Evolutionary conservation across 2,329 filamentous ascomycete species (phyloP), one percentile per base, ranked within the genome.

Genomic region (Tolypocladium tundrense): DNA sequence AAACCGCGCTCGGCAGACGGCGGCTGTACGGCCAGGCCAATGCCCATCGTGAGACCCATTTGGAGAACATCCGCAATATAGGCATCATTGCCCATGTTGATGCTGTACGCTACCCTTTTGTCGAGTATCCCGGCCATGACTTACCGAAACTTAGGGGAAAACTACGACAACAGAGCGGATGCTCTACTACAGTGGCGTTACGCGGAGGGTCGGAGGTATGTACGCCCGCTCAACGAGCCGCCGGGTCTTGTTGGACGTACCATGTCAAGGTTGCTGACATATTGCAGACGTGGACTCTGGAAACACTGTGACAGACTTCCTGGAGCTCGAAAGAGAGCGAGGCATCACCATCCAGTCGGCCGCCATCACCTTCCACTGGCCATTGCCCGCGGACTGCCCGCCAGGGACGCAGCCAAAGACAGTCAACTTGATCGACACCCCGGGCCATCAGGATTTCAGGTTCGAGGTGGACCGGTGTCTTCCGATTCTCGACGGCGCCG

Each of bases 41-140:
- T 27, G 43, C 60, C 21, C 62, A 65, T 45, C 61, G 66, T 57
- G 64, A 67, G 63, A 56, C 64, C 39, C 65, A 64, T 31, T 61
- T 73, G 10, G 63, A 69, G 53, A 83, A 83, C 66, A 94, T 92
- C 55, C 83, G 93, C 65, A 99, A 99, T 69, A 97, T 99, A 70
- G 94, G 94, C 61, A 97, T 99, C 65, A 97, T 99, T 72, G 94
- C 94, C 60, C 94, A 99, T 72, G 96, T 99, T 63, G 94, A 97
- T 85, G 94, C 94, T 58, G 82, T 85, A 72, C 57, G 79, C 71
- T 14, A 27, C 19, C 21, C 24, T 19, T 19, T 31, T n/a, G 14
- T n/a, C 10, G 8, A 40, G 24, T 14, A 13, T 14, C 5, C 2
- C 6, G 42, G 14, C n/a, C 24, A 3, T 54, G 6, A 27, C 56